Base-by-base conservation (phyloP, 768 basidiomycete species). In the Mycena galericulata region DNA sequence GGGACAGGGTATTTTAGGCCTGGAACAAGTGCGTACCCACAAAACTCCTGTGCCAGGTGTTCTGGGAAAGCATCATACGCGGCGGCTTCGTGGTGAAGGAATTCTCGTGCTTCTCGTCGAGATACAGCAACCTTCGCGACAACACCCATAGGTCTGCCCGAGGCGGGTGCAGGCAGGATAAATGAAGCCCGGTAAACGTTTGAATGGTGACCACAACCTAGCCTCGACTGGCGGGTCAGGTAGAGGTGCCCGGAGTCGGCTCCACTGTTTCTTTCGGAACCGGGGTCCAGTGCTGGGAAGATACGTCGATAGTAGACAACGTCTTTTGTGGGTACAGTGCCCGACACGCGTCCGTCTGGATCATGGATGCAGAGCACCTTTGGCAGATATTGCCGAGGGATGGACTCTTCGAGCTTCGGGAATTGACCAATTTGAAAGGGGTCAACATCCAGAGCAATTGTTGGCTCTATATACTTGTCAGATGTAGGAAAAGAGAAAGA, bases 131-230 rank as follows among this genome's bases (percentile, higher is more conserved):
- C 75, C 62, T 84, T 84, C 2, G 77, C 81, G 17, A 75, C 78
- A 27, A 84, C 81, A 1, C 70, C 50, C 22, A 80, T 76, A 43
- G 49, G 75, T n/a, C 73, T 67, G 15, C 56, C 29, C 15, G 47
- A 29, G 15, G 74, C 72, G 7, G 78, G 72, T 2, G 73, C 74
- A 14, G 86, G 83, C 2, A 86, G 74, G 5, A 78, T 78, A 69
- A 86, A 78, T 14, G 80, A 74, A 2, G 78, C 80, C 24, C 78
- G 78, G 67, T 82, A 80, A 5, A 87, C 86, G 36, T 73, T 68
- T 5, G 76, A 73, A 53, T 77, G 76, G 49, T 71, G 65, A 11
- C 76, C 76, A 20, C 62, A 50, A 5, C 76, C 76, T 20, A 75
- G 51, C 22, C 70, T 59, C 46, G 69, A 67, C 12, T 73, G 54